phyloP scores from a whole-genome alignment of 2,329 filamentous ascomycete genomes.

The Botrytis pseudocinerea region DNA sequence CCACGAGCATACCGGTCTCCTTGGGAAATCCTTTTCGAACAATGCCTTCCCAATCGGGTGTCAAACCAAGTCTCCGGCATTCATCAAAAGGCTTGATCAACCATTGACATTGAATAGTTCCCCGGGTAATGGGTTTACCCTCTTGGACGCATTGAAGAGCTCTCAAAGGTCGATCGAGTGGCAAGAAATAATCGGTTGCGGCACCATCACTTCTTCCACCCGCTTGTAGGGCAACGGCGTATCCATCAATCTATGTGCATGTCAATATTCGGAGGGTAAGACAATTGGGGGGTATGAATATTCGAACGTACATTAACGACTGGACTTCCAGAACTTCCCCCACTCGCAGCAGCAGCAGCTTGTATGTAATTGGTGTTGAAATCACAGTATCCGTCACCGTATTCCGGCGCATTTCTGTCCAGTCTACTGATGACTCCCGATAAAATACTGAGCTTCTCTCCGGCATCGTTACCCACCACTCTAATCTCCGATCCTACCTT shows the following conservation, averaged over 20 bases:
- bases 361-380: constrained; percentile 98
- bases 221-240: constrained; percentile 88
- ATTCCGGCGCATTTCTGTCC: constrained; percentile 95
- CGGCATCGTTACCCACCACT: constrained; percentile 97
- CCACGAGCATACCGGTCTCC: constrained; percentile 95
- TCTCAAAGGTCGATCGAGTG: constrained; percentile 83
- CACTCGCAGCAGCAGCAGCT: constrained; percentile 93
- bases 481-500: constrained; percentile 91
- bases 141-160: constrained; percentile 84
- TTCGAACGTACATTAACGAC: constrained; percentile 67
- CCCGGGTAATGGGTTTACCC: constrained; percentile 74
- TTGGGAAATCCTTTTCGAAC: constrained; percentile 82
- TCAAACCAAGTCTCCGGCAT: constrained; percentile 84
- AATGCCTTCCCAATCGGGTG: constrained; percentile 80
- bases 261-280: background rate
- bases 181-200: constrained; percentile 96
- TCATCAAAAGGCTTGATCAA: constrained; percentile 97
- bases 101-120: constrained; percentile 98
- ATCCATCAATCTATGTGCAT: constrained; percentile 66
- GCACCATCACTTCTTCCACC: constrained; percentile 92
- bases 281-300: too few relatives aligned
- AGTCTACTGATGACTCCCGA: constrained; percentile 96
- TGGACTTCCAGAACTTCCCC: constrained; percentile 96
- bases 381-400: constrained; percentile 96
- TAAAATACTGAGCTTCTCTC: constrained; percentile 96